Evolutionary conservation across 2,329 filamentous ascomycete genomes (phyloP).

Genomic region (Hypomyces rosellus): DNA sequence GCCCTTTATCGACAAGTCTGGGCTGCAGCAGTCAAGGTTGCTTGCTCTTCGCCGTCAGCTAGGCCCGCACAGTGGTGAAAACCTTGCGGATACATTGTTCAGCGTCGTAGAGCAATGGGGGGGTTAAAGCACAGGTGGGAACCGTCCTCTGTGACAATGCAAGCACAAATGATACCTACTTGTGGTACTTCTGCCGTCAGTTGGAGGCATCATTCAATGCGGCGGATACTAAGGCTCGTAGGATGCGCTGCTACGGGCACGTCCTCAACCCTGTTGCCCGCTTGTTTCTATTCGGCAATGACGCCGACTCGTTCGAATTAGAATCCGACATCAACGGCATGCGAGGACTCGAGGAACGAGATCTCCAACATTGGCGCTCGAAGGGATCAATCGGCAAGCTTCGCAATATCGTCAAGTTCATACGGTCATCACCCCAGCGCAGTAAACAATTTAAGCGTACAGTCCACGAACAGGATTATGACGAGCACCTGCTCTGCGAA

Average conservation of each 20-base stretch:
- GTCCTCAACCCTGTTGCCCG: background rate
- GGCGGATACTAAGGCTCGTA: too few relatives aligned
- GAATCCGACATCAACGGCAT: background rate
- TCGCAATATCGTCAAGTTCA: conserved; percentile 5
- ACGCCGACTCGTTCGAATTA: background rate
- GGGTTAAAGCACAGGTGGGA: background rate
- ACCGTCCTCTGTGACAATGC: background rate
- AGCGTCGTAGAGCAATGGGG: background rate
- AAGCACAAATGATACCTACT: too few relatives aligned
- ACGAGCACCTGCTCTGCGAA: background rate
- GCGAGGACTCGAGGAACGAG: background rate
- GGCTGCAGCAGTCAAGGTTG: background rate
- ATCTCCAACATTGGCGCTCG: background rate
- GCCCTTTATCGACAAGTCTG: background rate
- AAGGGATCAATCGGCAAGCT: background rate
- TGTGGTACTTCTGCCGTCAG: too few relatives aligned
- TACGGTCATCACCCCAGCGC: background rate
- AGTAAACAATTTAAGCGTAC: background rate
- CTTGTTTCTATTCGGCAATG: background rate
- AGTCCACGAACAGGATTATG: background rate
- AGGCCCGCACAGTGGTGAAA: background rate
- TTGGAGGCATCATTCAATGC: too few relatives aligned
- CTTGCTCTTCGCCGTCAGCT: background rate
- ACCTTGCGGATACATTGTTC: background rate
- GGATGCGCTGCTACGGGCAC: conserved; percentile 2